Evolutionary conservation across 495 filamentous ascomycete genomes (phyloP).

Genomic region (Trichoderma asperelloides): DNA sequence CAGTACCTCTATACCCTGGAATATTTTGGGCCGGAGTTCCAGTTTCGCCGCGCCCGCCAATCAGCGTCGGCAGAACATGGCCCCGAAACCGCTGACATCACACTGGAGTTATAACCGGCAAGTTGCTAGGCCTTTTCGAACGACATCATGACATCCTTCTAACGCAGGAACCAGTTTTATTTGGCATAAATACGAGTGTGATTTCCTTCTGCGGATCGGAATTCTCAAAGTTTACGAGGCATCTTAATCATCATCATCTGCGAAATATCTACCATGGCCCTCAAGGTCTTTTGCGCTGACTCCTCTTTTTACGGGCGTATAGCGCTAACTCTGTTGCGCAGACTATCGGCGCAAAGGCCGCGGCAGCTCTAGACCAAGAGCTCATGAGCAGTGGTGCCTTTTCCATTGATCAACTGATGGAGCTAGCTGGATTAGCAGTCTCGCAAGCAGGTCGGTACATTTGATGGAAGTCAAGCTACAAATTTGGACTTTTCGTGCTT

Average conservation of each 20-base stretch:
- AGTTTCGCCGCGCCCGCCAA: constrained; percentile 24
- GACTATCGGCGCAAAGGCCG: constrained; percentile 82
- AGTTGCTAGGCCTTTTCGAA: neutral
- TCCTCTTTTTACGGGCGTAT: neutral
- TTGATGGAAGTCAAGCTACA: neutral
- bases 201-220: neutral
- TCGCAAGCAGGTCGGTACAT: constrained; percentile 68
- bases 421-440: constrained; percentile 86
- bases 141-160: constrained; percentile 1
- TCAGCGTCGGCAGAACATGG: constrained; percentile 11
- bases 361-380: constrained; percentile 81
- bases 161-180: neutral
- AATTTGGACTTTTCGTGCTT: neutral
- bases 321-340: constrained; percentile 22
- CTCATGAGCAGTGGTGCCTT: constrained; percentile 90
- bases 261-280: neutral
- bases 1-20: neutral
- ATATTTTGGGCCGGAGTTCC: constrained; percentile 19
- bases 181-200: neutral
- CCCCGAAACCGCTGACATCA: constrained; percentile 15
- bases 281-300: constrained; percentile 3
- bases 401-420: constrained; percentile 95
- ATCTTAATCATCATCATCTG: too few relatives aligned
- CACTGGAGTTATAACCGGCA: neutral
- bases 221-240: neutral